Percentiles rank a stretch among this genome's conserved stretches.
These are phyloP conservation scores for Leccinellum luteum DNA, from an alignment of 768 basidiomycete genomes.

Conservation along the genomic window DNA sequence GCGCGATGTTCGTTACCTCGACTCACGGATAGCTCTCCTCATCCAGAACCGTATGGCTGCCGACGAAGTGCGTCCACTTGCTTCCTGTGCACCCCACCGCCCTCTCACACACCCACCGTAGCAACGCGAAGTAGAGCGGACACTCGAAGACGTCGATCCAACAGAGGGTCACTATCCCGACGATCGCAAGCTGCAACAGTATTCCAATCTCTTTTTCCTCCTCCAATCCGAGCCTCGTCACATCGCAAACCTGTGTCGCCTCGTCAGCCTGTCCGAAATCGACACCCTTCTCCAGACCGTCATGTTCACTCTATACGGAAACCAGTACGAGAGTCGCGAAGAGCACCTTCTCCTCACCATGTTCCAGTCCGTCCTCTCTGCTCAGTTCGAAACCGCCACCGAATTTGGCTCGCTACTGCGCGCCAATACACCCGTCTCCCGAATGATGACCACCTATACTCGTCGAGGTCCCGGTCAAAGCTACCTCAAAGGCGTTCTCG, in stretches of 20 bases:
- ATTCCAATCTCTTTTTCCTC: constrained; percentile 98
- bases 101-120: constrained; percentile 31
- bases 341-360: constrained; percentile 98
- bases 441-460: constrained; percentile 99
- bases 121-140: constrained; percentile 95
- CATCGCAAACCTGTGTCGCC: constrained; percentile 92
- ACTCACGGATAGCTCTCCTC: constrained; percentile 93
- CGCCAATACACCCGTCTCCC: constrained; percentile 97
- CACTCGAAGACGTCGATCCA: constrained; percentile 93
- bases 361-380: constrained; percentile 98
- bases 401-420: constrained; percentile 98
- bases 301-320: constrained; percentile 99
- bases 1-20: constrained; percentile 96
- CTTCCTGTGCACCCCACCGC: not conserved
- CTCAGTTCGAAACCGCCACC: constrained; percentile 98
- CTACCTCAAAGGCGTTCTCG: constrained; percentile 95
- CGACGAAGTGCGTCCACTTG: constrained; percentile 67
- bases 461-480: constrained; percentile 98
- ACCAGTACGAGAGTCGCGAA: constrained; percentile 98
- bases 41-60: constrained; percentile 98
- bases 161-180: constrained; percentile 92
- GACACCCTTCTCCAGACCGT: constrained; percentile 99
- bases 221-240: constrained; percentile 97
- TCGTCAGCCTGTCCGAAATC: constrained; percentile 95
- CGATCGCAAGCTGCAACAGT: constrained; percentile 91